Evolutionary conservation across 495 filamentous ascomycete genomes (phyloP), one percentile per base, ranked within the genome.

Genomic region (Cercophora sp.): DNA sequence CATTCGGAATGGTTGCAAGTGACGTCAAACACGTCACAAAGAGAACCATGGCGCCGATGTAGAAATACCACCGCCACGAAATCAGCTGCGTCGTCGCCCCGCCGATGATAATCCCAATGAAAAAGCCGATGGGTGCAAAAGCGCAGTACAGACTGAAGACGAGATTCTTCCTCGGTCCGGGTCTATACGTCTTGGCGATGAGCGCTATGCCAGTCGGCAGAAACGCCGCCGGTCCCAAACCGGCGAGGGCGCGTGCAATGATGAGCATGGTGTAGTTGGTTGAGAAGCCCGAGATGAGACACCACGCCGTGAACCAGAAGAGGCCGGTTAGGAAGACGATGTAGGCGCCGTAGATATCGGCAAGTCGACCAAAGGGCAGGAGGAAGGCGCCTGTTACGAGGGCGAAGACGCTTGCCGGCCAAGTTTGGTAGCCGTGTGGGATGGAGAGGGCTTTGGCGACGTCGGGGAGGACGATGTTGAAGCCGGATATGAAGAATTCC

Each of bases 401-500:
- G 5, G 86, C 85, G 55, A 92, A 84, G 19, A 89, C 84, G 43
- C 76, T 85, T 3, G 90, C 83, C 0, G 90, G 90, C 90, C 90
- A 96, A 22, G 86, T 88, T 5, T 76, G 74, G 1, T 83, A 79
- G 2, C 75, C 69, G 10, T 73, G 60, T 0, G 87, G 82, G 31
- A 94, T 89, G 8, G 81, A 37, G 3, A 94, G 74, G 18, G 83
- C 76, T 13, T 67, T 59, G 22, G 81, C 70, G 8, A 96, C 59
- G 0, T 81, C 80, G 8, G 90, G 90, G 1, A 91, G 69, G 45
- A 96, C 75, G 55, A 94, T 81, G 58, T 88, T 92, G 67, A 91
- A 96, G 39, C 90, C 90, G 35, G 85, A 89, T 29, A 92, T 84
- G 62, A 89, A 91, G 68, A 88, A 96, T 72, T 94, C 82, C 75